phyloP scores from a whole-genome alignment of 495 filamentous ascomycete species.

The Aspergillus heteromorphus region DNA sequence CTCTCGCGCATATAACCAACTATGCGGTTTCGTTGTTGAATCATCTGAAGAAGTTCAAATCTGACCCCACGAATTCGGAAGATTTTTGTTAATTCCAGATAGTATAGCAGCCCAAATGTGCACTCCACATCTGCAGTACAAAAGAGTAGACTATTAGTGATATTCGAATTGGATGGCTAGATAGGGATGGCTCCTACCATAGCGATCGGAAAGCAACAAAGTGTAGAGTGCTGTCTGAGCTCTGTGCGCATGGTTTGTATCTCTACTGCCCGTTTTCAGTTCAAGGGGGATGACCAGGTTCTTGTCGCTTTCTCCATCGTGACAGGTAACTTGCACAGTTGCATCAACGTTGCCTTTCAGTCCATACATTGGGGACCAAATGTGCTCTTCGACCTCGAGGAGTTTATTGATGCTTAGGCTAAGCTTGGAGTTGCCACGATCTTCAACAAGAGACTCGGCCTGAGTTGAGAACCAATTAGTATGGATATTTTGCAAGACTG shows the following conservation, averaged over 20 bases:
- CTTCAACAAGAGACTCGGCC: constrained; percentile 68
- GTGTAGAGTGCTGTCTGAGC: constrained; percentile 96
- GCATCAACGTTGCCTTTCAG: constrained; percentile 97
- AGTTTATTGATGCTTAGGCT: constrained; percentile 86
- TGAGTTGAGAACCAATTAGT: constrained; percentile 28
- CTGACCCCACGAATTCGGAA: constrained; percentile 77
- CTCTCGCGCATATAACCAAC: constrained; percentile 79
- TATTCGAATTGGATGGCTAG: too few relatives aligned
- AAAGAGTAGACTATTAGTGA: constrained; percentile 8
- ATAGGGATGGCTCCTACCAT: constrained; percentile 55
- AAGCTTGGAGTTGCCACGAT: constrained; percentile 64
- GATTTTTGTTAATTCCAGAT: constrained; percentile 83
- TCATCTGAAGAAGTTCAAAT: constrained; percentile 87
- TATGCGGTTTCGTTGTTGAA: constrained; percentile 89
- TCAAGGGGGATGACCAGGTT: constrained; percentile 87
- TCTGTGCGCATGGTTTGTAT: constrained; percentile 67
- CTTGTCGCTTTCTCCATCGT: constrained; percentile 55
- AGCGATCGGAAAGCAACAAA: constrained; percentile 85
- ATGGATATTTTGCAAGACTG: too few relatives aligned
- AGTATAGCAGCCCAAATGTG: constrained; percentile 84
- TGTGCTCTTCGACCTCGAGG: constrained; percentile 92
- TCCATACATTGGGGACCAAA: constrained; percentile 96
- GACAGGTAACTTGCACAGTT: constrained; percentile 85
- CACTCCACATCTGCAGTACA: constrained; percentile 66
- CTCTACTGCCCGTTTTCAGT: constrained; percentile 85